Base-by-base conservation (phyloP, 169 alveolate species). In the Eimeria brunetti region DNA sequence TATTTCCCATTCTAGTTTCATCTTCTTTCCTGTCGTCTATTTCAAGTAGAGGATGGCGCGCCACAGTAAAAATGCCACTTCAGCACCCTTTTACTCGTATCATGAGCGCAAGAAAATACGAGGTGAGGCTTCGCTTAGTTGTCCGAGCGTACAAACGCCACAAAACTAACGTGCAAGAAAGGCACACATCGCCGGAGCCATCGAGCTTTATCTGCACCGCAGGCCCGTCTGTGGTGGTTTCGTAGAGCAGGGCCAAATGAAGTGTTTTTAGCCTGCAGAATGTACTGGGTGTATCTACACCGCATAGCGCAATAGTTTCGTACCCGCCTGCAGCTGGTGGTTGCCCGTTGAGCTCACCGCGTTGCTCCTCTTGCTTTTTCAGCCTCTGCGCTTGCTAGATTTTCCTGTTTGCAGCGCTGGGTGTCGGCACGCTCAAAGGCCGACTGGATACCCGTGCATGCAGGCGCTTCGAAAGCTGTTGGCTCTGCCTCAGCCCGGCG, bases 391-490 rank as follows among this genome's bases (percentile, higher is more conserved):
- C 51, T n/a, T 81, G 1, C 44, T 44, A 20, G 38, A 20, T 8
- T 44, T 84, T 41, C 44, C 41, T 58, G 64, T 84, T 53, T 38
- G 91, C 91, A 84, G 91, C 91, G 38, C 80, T 84, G 78, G 91
- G 91, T 51, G 98, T 97, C 95, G 99, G 99, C 18, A 98, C 99
- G 46, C 94, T 96, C 58, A 97, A 95, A 89, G 98, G 97, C 91
- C 97, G 99, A 94, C 95, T 99, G 71, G 99, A 99, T 93, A 88
- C 98, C 85, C 98, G 98, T 56, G 98, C 99, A 62, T 97, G 97
- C 98, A 96, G 99, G 51, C 92, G 96, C 58, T 98, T 98, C 81
- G 99, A 98, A 78, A 97, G 97, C 89, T 99, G 99, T 83, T 98
- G 98, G 98, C 97, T 99, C 53, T 99, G 99, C 88, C 96, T 98